A percentile compares a stretch with the other conserved stretches of the same genome.
These are phyloP conservation scores for Hansfordia pulvinata DNA, from an alignment of 2,329 filamentous ascomycete species.

Conservation along the genomic window DNA sequence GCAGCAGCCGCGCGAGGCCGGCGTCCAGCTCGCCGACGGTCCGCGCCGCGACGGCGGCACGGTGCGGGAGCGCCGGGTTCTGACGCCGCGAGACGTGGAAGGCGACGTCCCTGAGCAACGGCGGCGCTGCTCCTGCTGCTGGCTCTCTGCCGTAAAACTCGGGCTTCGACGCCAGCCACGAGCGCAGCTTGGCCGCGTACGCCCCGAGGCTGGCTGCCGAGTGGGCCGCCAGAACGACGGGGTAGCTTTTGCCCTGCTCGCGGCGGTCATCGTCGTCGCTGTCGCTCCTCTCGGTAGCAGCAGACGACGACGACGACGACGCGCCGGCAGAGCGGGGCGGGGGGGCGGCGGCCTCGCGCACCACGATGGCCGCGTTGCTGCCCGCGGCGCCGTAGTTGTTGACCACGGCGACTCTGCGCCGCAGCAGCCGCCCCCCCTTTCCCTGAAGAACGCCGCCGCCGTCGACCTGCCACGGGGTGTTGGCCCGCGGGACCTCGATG, in stretches of 20 bases:
- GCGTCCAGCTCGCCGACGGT: conserved; percentile 13
- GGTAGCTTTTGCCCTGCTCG: conserved; percentile 3
- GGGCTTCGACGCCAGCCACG: too few species aligned
- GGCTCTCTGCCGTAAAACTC: conserved; percentile 1
- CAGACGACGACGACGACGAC: too few species aligned
- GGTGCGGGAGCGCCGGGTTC: conserved; percentile 11
- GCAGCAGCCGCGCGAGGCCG: conserved; percentile 6
- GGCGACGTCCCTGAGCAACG: conserved; percentile 13
- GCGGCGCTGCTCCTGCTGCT: conserved; percentile 5
- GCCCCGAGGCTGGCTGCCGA: conserved; percentile 11
- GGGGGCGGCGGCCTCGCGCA: conserved; percentile 8
- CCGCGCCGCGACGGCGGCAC: conserved; percentile 12
- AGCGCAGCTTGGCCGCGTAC: conserved; percentile 7
- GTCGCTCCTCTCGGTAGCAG: too few species aligned
- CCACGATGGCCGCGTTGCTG: conserved; percentile 13
- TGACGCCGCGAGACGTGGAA: conserved; percentile 17
- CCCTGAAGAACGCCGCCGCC: too few species aligned
- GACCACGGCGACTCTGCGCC: conserved; percentile 11
- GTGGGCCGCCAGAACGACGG: conserved; percentile 7
- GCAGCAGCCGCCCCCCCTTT: too few species aligned
- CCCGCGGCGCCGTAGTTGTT: conserved; percentile 24
- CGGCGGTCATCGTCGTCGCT: conserved; percentile 1
- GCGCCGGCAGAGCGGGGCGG: conserved; percentile 1
- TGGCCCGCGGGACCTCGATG: conserved; percentile 7
- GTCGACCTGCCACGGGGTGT: conserved; percentile 11